Conservation (phyloP, 805 yeast genomes). For the Saccharomycopsis oosterbeekiorum region DNA sequence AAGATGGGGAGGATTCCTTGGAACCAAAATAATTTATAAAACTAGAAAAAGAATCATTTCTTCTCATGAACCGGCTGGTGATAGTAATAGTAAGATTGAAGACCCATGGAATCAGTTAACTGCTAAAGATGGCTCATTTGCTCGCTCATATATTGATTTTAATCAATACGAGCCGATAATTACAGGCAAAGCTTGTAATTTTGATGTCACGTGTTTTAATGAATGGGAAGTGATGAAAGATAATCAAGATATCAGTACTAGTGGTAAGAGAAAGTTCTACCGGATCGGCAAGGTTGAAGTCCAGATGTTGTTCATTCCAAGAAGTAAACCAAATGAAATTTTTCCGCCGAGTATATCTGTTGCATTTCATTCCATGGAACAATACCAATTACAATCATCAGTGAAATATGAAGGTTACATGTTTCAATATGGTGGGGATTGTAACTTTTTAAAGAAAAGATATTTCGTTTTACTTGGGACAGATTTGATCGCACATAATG, state of each 20-base stretch:
- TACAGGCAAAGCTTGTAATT: constrained; percentile 42
- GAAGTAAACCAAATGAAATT: constrained; percentile 46
- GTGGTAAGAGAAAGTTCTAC: constrained; percentile 36
- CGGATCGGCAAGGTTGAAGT: constrained; percentile 54
- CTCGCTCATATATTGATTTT: constrained; percentile 60
- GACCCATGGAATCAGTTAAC: constrained; percentile 57
- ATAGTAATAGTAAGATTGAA: background rate
- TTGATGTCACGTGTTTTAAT: constrained; percentile 56
- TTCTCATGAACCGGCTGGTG: constrained; percentile 26
- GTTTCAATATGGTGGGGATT: constrained; percentile 87
- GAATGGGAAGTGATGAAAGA: constrained; percentile 53
- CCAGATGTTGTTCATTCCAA: constrained; percentile 58
- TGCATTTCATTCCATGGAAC: constrained; percentile 33
- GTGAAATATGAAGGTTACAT: constrained; percentile 52
- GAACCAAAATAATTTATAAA: constrained; percentile 30
- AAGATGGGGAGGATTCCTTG: constrained; percentile 38
- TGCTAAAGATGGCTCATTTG: constrained; percentile 87
- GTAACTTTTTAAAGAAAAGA: constrained; percentile 60
- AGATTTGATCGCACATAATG: constrained; percentile 66
- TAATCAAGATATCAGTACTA: constrained; percentile 19
- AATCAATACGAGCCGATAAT: constrained; percentile 46
- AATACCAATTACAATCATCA: constrained; percentile 28
- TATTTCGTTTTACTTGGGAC: constrained; percentile 62
- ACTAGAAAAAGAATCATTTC: constrained; percentile 39
- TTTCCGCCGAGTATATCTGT: constrained; percentile 59